Evolutionary conservation across 306 rosid genomes (phyloP).

Genomic region (Prunus davidiana): DNA sequence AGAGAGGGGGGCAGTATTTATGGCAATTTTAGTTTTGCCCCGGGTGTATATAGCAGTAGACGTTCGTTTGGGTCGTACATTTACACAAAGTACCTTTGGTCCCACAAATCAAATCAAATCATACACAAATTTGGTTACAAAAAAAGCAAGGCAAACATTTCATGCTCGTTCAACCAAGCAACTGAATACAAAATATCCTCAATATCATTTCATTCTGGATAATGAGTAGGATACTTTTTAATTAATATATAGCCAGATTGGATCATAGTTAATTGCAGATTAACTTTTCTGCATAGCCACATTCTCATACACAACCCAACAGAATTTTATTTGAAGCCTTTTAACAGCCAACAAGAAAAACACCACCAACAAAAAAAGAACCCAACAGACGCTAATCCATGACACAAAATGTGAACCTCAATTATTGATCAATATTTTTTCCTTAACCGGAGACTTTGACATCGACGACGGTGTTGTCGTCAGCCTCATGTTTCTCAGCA

Average conservation of each 20-base stretch:
- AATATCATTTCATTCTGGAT: too few species aligned
- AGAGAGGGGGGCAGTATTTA: too few species aligned
- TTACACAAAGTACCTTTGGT: too few species aligned
- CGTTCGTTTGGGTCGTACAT: too few species aligned
- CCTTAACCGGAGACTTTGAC: background rate
- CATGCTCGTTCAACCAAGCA: too few species aligned
- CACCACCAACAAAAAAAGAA: background rate
- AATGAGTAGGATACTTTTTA: background rate
- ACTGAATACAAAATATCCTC: too few species aligned
- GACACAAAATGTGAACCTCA: background rate
- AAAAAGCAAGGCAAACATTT: too few species aligned
- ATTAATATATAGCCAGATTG: too few species aligned
- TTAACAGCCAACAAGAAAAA: background rate
- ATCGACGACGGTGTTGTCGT: background rate
- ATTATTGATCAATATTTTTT: background rate
- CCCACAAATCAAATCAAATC: too few species aligned
- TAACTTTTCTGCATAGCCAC: background rate
- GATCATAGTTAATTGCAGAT: background rate
- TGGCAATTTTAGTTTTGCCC: too few species aligned
- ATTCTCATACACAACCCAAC: background rate
- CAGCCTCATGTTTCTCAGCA: background rate
- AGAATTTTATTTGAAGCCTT: background rate
- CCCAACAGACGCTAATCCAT: background rate
- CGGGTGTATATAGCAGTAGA: too few species aligned
- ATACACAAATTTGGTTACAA: too few species aligned